phyloP scores from a whole-genome alignment of 345 rosid species.

The Lepidium sativum region DNA sequence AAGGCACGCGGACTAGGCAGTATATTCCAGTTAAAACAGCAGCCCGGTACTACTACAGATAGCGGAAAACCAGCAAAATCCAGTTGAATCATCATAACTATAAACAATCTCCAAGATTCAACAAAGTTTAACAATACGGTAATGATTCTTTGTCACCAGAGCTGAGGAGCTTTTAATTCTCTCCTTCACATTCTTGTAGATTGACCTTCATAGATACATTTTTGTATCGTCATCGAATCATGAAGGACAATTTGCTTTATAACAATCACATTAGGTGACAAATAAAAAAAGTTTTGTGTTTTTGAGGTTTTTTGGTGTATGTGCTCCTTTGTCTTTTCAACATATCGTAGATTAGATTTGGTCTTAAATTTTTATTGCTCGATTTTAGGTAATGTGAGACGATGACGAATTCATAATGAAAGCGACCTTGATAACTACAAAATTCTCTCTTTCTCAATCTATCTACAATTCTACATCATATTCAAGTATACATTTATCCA shows the following conservation, averaged over 20 bases:
- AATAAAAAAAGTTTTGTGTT: background rate
- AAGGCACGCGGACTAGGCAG: conserved; percentile 57
- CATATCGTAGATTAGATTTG: conserved; percentile 4
- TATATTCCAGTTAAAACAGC: conserved; percentile 41
- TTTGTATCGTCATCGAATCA: background rate
- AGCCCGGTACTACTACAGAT: conserved; percentile 6
- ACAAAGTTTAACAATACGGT: conserved; percentile 7
- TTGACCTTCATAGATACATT: conserved; percentile 2
- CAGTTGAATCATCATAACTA: conserved; percentile 20
- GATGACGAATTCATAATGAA: conserved; percentile 18
- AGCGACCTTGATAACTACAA: conserved; percentile 9
- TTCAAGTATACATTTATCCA: background rate
- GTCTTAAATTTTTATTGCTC: background rate
- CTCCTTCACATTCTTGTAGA: conserved; percentile 22
- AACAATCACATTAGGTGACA: background rate
- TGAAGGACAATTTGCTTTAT: conserved; percentile 4
- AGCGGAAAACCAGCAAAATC: conserved; percentile 29
- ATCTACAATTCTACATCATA: conserved; percentile 7
- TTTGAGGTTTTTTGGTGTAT: background rate
- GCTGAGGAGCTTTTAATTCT: conserved; percentile 17
- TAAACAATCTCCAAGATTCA: background rate
- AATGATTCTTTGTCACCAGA: conserved; percentile 8
- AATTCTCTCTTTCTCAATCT: background rate
- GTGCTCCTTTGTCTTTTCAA: conserved; percentile 11
- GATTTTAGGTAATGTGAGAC: conserved; percentile 5